Conservation (phyloP, 441 rosid genomes). For the Pelargonium myrrhifolium region DNA sequence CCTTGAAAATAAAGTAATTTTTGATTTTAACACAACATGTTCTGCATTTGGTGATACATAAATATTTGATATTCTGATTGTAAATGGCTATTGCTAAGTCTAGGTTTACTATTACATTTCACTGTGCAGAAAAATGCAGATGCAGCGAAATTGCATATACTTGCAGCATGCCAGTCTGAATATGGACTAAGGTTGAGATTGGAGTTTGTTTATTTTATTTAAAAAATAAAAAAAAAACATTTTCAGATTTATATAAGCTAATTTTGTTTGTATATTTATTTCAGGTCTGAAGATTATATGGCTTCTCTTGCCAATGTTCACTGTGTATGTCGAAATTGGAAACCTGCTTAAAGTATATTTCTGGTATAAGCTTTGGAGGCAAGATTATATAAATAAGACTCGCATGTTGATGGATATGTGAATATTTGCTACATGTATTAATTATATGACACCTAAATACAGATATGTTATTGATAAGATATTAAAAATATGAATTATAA, state of each 20-base stretch:
- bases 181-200: constrained; percentile 63
- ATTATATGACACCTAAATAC: no score
- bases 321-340: constrained; percentile 17
- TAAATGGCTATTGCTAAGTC: no score
- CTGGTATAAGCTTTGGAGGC: not conserved
- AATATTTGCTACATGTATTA: no score
- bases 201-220: not conserved
- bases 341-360: not conserved
- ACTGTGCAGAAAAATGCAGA: constrained; percentile 59
- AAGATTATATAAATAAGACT: no score
- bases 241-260: not conserved
- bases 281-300: constrained; percentile 23
- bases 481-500: no score
- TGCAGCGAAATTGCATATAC: constrained; percentile 52
- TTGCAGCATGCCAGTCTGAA: constrained; percentile 52
- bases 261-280: not conserved
- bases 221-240: no score
- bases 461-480: no score
- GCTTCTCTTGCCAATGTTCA: constrained; percentile 18
- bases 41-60: not conserved
- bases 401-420: no score
- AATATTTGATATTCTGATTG: no score
- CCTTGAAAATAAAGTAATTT: no score
- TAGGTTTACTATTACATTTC: not conserved
- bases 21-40: no score